A percentile compares a stretch with the other conserved stretches of the same genome.
Conservation (phyloP, 768 basidiomycete species). For the Macrolepiota dolichaula region DNA sequence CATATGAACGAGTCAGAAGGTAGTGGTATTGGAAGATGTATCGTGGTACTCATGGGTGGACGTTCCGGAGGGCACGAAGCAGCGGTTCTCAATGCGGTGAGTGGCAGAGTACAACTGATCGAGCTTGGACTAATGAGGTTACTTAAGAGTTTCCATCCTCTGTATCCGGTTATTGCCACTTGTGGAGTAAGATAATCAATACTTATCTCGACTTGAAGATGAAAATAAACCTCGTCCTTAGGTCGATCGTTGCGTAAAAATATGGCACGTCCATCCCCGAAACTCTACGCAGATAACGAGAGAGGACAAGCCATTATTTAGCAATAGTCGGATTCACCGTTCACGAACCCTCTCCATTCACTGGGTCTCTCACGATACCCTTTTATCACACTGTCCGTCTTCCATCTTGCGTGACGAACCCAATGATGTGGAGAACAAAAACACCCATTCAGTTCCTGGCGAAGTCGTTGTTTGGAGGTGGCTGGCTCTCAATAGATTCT, state of each 20-base stretch:
- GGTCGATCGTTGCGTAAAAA: slow-evolving; percentile 74
- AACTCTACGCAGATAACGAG: slow-evolving; percentile 37
- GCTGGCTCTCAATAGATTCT: slow-evolving; percentile 64
- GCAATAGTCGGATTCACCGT: slow-evolving; percentile 61
- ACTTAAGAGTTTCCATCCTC: slow-evolving; percentile 65
- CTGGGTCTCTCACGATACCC: slow-evolving; percentile 59
- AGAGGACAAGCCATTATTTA: slow-evolving; percentile 78
- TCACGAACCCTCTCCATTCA: slow-evolving; percentile 59
- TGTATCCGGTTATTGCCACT: slow-evolving; percentile 66
- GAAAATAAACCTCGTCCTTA: slow-evolving; percentile 21
- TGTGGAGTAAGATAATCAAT: slow-evolving; percentile 55
- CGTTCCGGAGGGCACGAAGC: slow-evolving; percentile 72
- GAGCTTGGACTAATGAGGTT: neutral
- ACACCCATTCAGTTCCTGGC: slow-evolving; percentile 39
- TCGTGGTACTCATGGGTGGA: slow-evolving; percentile 63
- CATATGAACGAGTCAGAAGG: slow-evolving; percentile 61
- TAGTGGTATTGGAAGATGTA: slow-evolving; percentile 58
- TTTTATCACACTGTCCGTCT: slow-evolving; percentile 52
- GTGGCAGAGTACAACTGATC: slow-evolving; percentile 15
- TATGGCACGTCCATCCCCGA: slow-evolving; percentile 56
- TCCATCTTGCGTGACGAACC: slow-evolving; percentile 37
- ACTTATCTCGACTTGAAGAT: neutral
- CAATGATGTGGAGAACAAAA: slow-evolving; percentile 20
- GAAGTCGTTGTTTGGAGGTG: slow-evolving; percentile 64
- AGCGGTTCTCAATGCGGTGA: slow-evolving; percentile 63